Conservation (phyloP, 345 rosid species). For the Sisymbrium altissimum region DNA sequence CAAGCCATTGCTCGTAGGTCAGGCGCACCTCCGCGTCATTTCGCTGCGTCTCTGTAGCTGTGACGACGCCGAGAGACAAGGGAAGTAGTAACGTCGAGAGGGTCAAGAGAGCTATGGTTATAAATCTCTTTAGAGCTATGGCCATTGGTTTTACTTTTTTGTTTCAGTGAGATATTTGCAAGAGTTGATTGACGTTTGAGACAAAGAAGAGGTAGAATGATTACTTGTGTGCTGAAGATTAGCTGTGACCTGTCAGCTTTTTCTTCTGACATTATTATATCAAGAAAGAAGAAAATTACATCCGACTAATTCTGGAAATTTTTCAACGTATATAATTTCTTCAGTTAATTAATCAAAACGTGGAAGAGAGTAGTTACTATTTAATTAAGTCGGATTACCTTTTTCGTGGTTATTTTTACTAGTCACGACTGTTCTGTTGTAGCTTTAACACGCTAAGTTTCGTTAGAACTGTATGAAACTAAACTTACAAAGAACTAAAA, state of each 20-base stretch:
- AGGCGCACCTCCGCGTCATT: not conserved
- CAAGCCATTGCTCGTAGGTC: constrained; percentile 55
- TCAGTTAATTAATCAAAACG: no score
- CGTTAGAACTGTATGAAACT: not conserved
- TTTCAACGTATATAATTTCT: not conserved
- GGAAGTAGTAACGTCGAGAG: not conserved
- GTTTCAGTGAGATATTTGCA: not conserved
- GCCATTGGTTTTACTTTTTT: not conserved
- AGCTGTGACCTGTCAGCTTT: not conserved
- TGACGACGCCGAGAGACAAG: not conserved
- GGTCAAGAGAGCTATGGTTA: not conserved
- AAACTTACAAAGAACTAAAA: no score
- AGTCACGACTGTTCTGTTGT: no score
- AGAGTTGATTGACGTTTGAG: not conserved
- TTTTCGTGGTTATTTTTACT: no score
- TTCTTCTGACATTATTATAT: no score
- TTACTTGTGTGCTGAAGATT: not conserved
- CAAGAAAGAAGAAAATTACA: no score
- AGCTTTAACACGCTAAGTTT: no score
- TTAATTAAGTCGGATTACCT: no score
- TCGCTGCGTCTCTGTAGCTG: not conserved
- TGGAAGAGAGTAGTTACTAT: not conserved
- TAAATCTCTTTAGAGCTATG: not conserved
- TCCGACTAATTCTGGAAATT: not conserved
- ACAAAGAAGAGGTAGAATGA: not conserved